A percentile compares a stretch with the other conserved stretches of the same genome.
Evolutionary conservation across 371 early-diverging fungal genomes (phyloP).

Genomic region (Syncephalis plumigaleata): DNA sequence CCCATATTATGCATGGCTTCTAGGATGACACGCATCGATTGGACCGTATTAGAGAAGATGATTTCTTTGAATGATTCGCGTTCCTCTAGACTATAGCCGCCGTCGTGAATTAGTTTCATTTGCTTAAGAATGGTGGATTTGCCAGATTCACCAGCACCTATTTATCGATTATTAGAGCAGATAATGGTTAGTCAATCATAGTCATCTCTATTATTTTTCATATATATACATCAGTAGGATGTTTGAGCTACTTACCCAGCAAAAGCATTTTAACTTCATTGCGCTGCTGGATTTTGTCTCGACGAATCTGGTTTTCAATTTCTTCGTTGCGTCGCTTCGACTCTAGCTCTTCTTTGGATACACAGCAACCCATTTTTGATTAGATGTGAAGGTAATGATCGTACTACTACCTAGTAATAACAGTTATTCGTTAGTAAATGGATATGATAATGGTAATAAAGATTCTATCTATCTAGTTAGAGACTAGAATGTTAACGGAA

Average conservation of each 20-base stretch:
- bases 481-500: too few relatives aligned
- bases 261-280: slow-evolving; percentile 93
- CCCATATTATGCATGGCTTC: slow-evolving; percentile 82
- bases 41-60: slow-evolving; percentile 86
- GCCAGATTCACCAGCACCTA: slow-evolving; percentile 95
- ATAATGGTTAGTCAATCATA: background rate
- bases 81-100: slow-evolving; percentile 75
- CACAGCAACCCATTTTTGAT: slow-evolving; percentile 78
- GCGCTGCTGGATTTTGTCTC: slow-evolving; percentile 50
- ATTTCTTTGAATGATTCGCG: slow-evolving; percentile 80
- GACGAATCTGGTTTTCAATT: slow-evolving; percentile 74
- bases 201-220: too few relatives aligned
- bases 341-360: slow-evolving; percentile 70
- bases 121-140: slow-evolving; percentile 94
- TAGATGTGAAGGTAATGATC: too few relatives aligned
- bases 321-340: slow-evolving; percentile 66
- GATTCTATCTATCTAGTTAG: too few relatives aligned
- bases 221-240: too few relatives aligned
- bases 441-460: too few relatives aligned
- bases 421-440: too few relatives aligned
- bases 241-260: slow-evolving; percentile 49
- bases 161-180: background rate
- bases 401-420: too few relatives aligned
- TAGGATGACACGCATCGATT: slow-evolving; percentile 85
- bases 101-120: slow-evolving; percentile 91